Base-by-base conservation (phyloP, 495 filamentous ascomycete genomes). In the Xylaria palmicola region DNA sequence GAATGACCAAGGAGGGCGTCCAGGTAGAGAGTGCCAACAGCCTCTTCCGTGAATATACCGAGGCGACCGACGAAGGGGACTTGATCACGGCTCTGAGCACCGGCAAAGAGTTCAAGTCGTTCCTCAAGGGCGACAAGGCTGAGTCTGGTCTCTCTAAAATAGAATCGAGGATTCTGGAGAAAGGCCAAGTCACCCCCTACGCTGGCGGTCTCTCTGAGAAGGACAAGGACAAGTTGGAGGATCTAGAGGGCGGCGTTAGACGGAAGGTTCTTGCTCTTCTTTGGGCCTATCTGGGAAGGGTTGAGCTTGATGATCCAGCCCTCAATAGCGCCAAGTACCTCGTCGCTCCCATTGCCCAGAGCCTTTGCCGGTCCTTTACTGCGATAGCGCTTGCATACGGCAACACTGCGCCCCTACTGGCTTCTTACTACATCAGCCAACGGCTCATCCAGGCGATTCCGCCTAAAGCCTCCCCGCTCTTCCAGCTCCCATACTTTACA, bases 241-340 rank as follows among this genome's bases (percentile, higher is more conserved):
- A 87, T 56, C 64, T 90, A 51, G 90, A 93, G 20, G 87, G 82
- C 56, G 84, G 87, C 3, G 81, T 85, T 41, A 84, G 90, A 45
- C 81, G 94, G 64, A 97, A 96, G 79, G 88, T 88, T n/a, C 79
- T 97, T 27, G 90, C 87, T 34, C 81, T 98, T 53, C 77, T 98
- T 15, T 98, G 94, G 94, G 93, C 92, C 44, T 98, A 98, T 71
- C 83, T 98, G 30, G 90, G 90, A 44, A 88, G 94, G 39, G 77
- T 97, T 30, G 90, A 94, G 59, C 75, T 85, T 6, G 85, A 88
- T 54, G 92, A 93, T 68, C 64, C 80, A 27, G 77, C 77, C 24
- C 79, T 96, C 40, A 84, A 94, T 59, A 85, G 85, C 74, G 90
- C 88, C 79, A 87, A 83, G 81, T 79, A 79, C 68, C 88, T 94